phyloP scores from a whole-genome alignment of 371 early-diverging fungal species.

The Lichtheimia corymbifera region DNA sequence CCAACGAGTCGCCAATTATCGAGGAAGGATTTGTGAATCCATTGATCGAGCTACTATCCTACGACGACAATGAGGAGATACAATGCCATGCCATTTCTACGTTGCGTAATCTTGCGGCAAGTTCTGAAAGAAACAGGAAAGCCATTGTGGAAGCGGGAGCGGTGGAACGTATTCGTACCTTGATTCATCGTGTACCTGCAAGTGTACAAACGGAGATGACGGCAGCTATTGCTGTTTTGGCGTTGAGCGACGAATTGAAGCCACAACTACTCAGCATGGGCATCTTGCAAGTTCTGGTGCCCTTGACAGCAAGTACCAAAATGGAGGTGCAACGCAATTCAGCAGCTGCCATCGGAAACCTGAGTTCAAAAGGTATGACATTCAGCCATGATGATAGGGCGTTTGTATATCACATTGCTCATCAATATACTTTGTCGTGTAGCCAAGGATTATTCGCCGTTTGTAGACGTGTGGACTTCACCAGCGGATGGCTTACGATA shows the following conservation, averaged over 20 bases:
- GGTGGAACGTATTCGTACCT: slow-evolving; percentile 70
- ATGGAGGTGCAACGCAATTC: slow-evolving; percentile 85
- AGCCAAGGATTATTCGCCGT: slow-evolving; percentile 68
- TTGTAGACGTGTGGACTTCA: slow-evolving; percentile 67
- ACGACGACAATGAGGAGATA: slow-evolving; percentile 80
- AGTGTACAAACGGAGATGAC: slow-evolving; percentile 86
- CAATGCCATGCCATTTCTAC: slow-evolving; percentile 88
- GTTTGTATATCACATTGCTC: too few species aligned
- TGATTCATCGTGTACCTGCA: slow-evolving; percentile 61
- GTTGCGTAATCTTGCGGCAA: slow-evolving; percentile 84
- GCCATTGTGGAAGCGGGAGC: slow-evolving; percentile 82
- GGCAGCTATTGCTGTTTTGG: slow-evolving; percentile 86
- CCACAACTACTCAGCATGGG: slow-evolving; percentile 67
- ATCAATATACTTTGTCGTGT: background rate
- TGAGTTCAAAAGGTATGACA: slow-evolving; percentile 67
- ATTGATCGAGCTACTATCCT: slow-evolving; percentile 71
- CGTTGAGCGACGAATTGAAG: slow-evolving; percentile 79
- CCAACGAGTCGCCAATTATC: slow-evolving; percentile 85
- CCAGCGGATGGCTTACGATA: slow-evolving; percentile 71
- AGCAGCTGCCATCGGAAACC: slow-evolving; percentile 83
- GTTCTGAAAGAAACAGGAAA: slow-evolving; percentile 77
- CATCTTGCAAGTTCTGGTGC: slow-evolving; percentile 71
- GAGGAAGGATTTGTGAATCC: slow-evolving; percentile 81
- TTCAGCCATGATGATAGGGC: too few species aligned
- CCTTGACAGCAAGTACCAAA: slow-evolving; percentile 64